A percentile compares a stretch with the other conserved stretches of the same genome.
Conservation (phyloP, 202 grass and related monocot genomes). For the Musa balbisiana region DNA sequence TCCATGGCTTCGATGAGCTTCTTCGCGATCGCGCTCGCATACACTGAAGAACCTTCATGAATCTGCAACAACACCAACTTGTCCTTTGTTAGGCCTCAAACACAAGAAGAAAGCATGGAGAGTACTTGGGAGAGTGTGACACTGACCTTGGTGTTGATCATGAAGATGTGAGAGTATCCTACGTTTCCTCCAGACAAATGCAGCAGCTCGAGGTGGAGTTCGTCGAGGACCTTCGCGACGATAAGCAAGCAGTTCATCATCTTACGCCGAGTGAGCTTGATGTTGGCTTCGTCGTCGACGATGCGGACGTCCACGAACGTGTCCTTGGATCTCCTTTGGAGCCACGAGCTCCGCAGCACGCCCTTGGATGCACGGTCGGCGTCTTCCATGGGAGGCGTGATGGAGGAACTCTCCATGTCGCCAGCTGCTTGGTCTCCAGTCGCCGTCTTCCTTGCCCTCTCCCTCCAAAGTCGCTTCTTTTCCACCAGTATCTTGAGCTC, state of each 20-base stretch:
- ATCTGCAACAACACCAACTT: constrained; percentile 41
- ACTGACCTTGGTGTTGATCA: constrained; percentile 90
- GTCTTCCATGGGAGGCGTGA: background rate
- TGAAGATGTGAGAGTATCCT: constrained; percentile 80
- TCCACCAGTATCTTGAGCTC: constrained; percentile 77
- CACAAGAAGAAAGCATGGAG: background rate
- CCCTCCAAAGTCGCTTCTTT: constrained; percentile 47
- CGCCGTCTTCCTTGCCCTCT: constrained; percentile 33
- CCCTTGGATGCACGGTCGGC: background rate
- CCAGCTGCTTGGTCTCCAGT: constrained; percentile 1
- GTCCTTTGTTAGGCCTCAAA: background rate
- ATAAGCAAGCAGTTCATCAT: constrained; percentile 51
- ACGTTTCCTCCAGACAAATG: constrained; percentile 83
- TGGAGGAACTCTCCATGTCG: constrained; percentile 43
- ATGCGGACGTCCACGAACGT: constrained; percentile 84
- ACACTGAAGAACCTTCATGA: constrained; percentile 60
- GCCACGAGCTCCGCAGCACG: constrained; percentile 68
- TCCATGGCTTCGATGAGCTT: constrained; percentile 81
- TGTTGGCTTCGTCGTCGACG: constrained; percentile 88
- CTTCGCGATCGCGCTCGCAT: constrained; percentile 76
- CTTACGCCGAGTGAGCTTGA: constrained; percentile 81
- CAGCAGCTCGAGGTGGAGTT: constrained; percentile 62
- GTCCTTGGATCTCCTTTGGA: constrained; percentile 74
- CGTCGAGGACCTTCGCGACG: constrained; percentile 48
- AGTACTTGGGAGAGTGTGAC: background rate